Evolutionary conservation across 1,284 basidiomycete species (phyloP), one percentile per base, ranked within the genome.

Genomic region (Hypsizygus ulmarius): DNA sequence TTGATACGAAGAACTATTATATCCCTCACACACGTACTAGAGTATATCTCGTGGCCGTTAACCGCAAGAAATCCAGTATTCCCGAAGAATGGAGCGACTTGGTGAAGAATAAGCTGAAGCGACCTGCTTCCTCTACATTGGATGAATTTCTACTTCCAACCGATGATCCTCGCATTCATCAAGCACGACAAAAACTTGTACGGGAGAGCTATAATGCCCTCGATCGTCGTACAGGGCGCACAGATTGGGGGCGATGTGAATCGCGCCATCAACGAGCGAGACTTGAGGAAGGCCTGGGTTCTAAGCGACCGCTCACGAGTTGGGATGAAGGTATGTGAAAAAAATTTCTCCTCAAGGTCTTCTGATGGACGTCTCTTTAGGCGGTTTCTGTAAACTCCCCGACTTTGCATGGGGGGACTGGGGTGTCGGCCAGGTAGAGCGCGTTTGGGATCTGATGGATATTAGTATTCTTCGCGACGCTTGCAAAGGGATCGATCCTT

Each of bases 361-460:
- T 7, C 11, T 46, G 9, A 32, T 15, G 30, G 21, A 27, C 3
- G 9, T 54, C n/a, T 9, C 33, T 21, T n/a, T 49, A 83, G 90
- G 87, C 57, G 93, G 92, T 8, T 84, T 81, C 45, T 94, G 91
- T 64, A 92, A 90, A 59, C 71, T 95, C 50, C 87, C 87, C 1
- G 93, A 97, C 61, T 93, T 91, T 60, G 87, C 88, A 14, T 97
- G 95, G 95, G 84, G 87, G 55, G 94, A 97, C 62, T 97, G 94
- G 93, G 90, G 86, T 16, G 71, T 84, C 14, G 81, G 81, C 5
- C 94, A 97, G 64, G 95, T 97, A 14, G 93, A 97, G 63, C 82
- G 94, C 30, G 94, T 97, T 2, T 89, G 92, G 81, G 94, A 97
- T 65, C 68, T 97, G 50, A 87, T 96, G 81, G 94, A 97, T 61